Base-by-base conservation (phyloP, 1,284 basidiomycete species). In the Pascua guehoae region DNA sequence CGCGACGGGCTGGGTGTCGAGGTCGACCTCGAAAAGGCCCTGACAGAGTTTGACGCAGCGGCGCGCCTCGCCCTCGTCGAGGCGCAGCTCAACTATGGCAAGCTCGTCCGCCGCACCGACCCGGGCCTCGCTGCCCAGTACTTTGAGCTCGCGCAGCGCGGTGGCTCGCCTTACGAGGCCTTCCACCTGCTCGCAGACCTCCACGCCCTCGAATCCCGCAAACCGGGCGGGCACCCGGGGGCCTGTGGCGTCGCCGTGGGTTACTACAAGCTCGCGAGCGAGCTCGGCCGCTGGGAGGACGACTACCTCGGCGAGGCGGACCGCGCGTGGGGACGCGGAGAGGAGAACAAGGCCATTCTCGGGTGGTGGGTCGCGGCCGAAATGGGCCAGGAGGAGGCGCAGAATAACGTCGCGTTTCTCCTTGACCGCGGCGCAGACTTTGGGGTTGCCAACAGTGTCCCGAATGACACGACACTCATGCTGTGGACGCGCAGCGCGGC, bases 341-440 rank as follows among this genome's bases (percentile, higher is more conserved):
- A 87, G 9, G 82, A 86, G 54, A 70, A 73, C 18, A 71, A 77
- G 59, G 77, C 77, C 5, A 58, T 96, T 78, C 78, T 96, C n/a
- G 86, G 88, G 49, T 97, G 93, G 89, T 93, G 89, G 87, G 83
- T 96, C 53, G 88, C 92, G 40, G 91, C 91, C 5, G 96, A 98
- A 78, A 81, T 89, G 63, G 96, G 96, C 0, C 87, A 85, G 52
- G 95, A 98, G 75, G 83, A 87, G 41, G 95, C 91, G 2, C 94
- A 98, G 79, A 98, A 94, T 74, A 98, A 98, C 69, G 80, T 99
- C 11, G 96, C 94, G 0, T 96, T 87, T 73, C 82, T 95, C 56
- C 79, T 98, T 48, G 93, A 97, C 70, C 89, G 93, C 81, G 58
- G 54, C 0, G 39, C 47, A 10, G 40, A 14, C 10, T 32, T 48